These are phyloP conservation scores for Russula vinacea DNA, from an alignment of 768 basidiomycete species.

Conservation along the genomic window DNA sequence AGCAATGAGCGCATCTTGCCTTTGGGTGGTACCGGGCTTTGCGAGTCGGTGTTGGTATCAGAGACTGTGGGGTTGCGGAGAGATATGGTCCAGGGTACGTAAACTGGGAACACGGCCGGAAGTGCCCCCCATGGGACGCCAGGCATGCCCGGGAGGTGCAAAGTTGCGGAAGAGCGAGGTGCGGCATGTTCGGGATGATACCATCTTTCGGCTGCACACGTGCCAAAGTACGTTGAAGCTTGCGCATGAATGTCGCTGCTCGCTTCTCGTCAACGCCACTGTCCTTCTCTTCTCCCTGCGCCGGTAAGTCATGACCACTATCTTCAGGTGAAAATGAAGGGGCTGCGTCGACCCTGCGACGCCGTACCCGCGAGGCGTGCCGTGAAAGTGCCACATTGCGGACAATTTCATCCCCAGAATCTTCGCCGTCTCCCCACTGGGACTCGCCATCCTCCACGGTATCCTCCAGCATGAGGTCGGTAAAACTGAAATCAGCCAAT, in stretches of 20 bases:
- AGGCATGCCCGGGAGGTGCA: constrained; percentile 52
- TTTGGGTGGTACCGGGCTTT: constrained; percentile 28
- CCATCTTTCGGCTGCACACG: constrained; percentile 56
- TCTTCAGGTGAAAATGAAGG: constrained; percentile 18
- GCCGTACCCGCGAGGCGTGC: constrained; percentile 19
- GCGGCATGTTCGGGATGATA: constrained; percentile 53
- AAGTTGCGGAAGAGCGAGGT: constrained; percentile 41
- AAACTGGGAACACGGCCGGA: constrained; percentile 78
- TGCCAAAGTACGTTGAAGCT: constrained; percentile 72
- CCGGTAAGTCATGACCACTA: constrained; percentile 3
- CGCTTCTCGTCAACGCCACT: constrained; percentile 34
- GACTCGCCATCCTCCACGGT: constrained; percentile 50
- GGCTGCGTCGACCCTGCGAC: constrained; percentile 18
- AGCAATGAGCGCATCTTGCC: constrained; percentile 37
- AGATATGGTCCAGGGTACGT: constrained; percentile 67
- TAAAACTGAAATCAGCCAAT: constrained; percentile 48
- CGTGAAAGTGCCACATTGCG: constrained; percentile 18
- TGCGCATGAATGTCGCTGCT: constrained; percentile 55
- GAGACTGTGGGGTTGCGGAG: constrained; percentile 49
- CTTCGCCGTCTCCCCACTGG: constrained; percentile 67
- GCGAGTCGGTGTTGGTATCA: constrained; percentile 20
- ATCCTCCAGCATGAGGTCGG: constrained; percentile 36
- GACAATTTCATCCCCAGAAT: constrained; percentile 46
- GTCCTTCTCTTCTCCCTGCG: constrained; percentile 27
- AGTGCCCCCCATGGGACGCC: constrained; percentile 42